Conservation (phyloP, 441 rosid species). For the Pelargonium australe region DNA sequence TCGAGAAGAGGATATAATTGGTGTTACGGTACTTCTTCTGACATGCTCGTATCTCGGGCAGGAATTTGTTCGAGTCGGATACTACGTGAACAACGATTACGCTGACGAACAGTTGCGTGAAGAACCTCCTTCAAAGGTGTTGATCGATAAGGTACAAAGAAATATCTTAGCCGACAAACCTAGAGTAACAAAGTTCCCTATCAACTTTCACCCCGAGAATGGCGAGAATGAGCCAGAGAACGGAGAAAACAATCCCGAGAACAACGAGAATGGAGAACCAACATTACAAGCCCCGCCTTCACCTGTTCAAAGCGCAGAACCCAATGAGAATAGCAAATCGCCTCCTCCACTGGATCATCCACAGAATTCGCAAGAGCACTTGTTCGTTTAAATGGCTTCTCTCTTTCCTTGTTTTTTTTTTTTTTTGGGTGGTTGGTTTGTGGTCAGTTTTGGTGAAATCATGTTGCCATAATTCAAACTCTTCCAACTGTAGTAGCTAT, state of each 20-base stretch:
- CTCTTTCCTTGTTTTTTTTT: background rate
- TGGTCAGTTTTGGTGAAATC: background rate
- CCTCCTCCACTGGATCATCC: slow-evolving; percentile 27
- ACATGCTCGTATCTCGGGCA: slow-evolving; percentile 73
- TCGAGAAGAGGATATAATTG: slow-evolving; percentile 70
- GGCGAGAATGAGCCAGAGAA: background rate
- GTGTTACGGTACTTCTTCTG: slow-evolving; percentile 64
- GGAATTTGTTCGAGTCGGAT: slow-evolving; percentile 66
- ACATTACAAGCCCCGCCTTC: slow-evolving; percentile 16
- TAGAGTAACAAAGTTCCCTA: slow-evolving; percentile 73
- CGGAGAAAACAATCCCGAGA: slow-evolving; percentile 32
- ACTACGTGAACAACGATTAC: slow-evolving; percentile 70
- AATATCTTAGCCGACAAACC: slow-evolving; percentile 67
- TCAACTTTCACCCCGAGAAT: slow-evolving; percentile 42
- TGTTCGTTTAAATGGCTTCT: background rate
- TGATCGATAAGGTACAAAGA: slow-evolving; percentile 61
- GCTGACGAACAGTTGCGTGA: slow-evolving; percentile 67
- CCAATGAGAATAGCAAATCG: slow-evolving; percentile 30
- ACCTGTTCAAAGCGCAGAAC: slow-evolving; percentile 36
- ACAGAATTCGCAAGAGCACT: slow-evolving; percentile 24
- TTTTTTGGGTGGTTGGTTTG: background rate
- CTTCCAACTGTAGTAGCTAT: background rate
- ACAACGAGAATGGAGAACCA: slow-evolving; percentile 35
- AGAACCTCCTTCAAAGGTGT: slow-evolving; percentile 61
- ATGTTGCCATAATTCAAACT: background rate